Base-by-base conservation (phyloP, 106 monocot species). In the Dendrobium huoshanense region DNA sequence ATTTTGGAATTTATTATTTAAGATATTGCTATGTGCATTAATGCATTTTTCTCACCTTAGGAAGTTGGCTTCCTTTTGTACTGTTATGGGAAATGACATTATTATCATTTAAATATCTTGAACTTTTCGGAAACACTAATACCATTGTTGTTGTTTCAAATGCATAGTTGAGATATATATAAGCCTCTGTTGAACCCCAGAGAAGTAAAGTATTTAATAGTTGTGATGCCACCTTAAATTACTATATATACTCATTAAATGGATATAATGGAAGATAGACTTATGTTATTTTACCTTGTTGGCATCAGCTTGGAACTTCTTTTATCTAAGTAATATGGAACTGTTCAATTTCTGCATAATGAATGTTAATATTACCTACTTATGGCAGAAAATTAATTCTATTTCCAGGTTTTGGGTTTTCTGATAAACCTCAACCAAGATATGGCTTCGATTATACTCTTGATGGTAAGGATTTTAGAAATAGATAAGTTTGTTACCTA, bases 381-480 rank as follows among this genome's bases (percentile, higher is more conserved):
- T 48, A 45, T 44, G 61, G 25, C n/a, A 45, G 0, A 49, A 78
- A 27, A 41, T 24, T 33, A 75, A 83, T 85, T 84, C 37, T 82
- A 18, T 74, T 87, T 81, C 43, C 83, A 98, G 97, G 97, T 81
- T 98, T 98, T 87, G 97, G 97, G 47, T 98, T 94, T 84, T 94
- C 94, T 44, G 97, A 98, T 80, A 98, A 98, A 87, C 97, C 97
- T 80, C 97, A 98, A 74, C 97, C 97, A 80, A 88, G 86, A 82
- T 98, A 94, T 87, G 94, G 97, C 33, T 98, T 98, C 81, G 91
- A 98, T 79, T 98, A 98, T 81, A 98, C 94, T 59, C 89, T 94
- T 49, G 92, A 98, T 83, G 94, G 97, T 98, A 94, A 77, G 45
- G 20, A 41, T 75, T 55, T 65, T 25, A 59, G 51, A 13, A 43